These are phyloP conservation scores for Aspergillus pseudoglaucus DNA, from an alignment of 2,329 filamentous ascomycete genomes.

Conservation along the genomic window DNA sequence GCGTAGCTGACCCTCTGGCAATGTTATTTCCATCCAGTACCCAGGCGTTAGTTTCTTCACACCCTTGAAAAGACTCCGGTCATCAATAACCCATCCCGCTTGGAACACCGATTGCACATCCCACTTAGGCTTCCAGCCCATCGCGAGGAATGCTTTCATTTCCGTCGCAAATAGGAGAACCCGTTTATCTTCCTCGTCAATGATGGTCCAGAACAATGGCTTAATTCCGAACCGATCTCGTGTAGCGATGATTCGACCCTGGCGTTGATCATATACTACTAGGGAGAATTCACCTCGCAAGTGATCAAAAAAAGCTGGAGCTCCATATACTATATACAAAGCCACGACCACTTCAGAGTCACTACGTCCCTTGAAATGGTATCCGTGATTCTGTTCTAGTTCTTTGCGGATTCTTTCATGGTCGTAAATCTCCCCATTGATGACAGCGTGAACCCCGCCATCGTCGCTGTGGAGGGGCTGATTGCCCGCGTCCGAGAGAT, in stretches of 20 bases:
- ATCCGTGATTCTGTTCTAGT: not conserved
- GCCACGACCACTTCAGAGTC: not conserved
- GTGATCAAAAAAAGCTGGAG: not conserved
- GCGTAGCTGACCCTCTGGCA: not conserved
- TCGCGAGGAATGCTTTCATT: not conserved
- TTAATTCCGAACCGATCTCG: not conserved
- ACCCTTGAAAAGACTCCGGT: not conserved
- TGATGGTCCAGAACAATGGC: not conserved
- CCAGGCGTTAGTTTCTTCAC: not conserved
- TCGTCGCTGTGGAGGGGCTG: not conserved
- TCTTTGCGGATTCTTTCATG: not conserved
- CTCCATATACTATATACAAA: not conserved
- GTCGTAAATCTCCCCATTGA: not conserved
- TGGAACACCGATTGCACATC: not conserved
- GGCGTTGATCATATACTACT: not conserved
- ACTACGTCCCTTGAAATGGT: not conserved
- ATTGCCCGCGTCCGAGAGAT: not conserved
- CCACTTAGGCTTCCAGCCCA: not conserved
- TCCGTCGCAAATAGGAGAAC: not conserved
- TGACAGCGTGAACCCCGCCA: not conserved
- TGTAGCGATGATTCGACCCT: not conserved
- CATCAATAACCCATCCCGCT: not conserved
- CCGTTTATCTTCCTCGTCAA: not conserved
- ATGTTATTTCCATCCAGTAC: not conserved
- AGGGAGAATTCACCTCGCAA: not conserved